A percentile compares a stretch with the other conserved stretches of the same genome.
These are phyloP conservation scores for Tausonia pullulans DNA, from an alignment of 1,284 basidiomycete species.

Conservation along the genomic window DNA sequence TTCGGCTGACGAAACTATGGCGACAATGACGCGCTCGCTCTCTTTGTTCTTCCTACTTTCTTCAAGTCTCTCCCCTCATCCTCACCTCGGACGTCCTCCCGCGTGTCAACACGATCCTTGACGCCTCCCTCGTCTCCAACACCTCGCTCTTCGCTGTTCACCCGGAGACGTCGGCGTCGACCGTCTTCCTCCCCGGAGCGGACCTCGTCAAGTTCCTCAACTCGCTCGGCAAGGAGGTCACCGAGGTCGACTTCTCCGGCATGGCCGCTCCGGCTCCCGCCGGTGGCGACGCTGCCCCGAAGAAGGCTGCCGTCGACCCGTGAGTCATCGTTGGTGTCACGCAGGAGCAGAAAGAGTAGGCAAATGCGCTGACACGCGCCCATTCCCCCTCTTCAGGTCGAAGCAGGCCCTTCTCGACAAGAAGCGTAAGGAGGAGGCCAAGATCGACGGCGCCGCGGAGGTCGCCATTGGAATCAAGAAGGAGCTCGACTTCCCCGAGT, in stretches of 20 bases:
- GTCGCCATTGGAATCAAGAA: constrained; percentile 91
- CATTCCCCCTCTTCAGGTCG: neutral
- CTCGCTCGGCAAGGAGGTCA: constrained; percentile 51
- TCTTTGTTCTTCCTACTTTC: constrained; percentile 4
- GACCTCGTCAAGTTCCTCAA: constrained; percentile 64
- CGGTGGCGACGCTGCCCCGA: constrained; percentile 14
- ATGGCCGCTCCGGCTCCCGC: constrained; percentile 31
- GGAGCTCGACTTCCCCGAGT: constrained; percentile 81
- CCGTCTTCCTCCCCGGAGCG: constrained; percentile 62
- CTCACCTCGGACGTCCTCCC: constrained; percentile 58
- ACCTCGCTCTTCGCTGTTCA: constrained; percentile 57
- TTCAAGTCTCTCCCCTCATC: constrained; percentile 63
- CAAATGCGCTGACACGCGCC: neutral
- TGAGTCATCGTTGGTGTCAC: no score
- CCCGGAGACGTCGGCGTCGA: constrained; percentile 55
- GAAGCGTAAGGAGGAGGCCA: constrained; percentile 57
- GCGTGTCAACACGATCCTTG: constrained; percentile 66
- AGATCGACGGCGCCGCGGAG: constrained; percentile 76
- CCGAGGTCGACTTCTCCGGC: constrained; percentile 60
- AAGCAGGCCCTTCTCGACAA: constrained; percentile 30
- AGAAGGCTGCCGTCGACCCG: neutral
- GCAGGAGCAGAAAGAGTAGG: constrained; percentile 22
- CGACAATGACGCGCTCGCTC: neutral
- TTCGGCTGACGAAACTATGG: no score
- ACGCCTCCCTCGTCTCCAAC: constrained; percentile 57